Evolutionary conservation across 306 rosid species (phyloP).

Genomic region (Fagus crenata): DNA sequence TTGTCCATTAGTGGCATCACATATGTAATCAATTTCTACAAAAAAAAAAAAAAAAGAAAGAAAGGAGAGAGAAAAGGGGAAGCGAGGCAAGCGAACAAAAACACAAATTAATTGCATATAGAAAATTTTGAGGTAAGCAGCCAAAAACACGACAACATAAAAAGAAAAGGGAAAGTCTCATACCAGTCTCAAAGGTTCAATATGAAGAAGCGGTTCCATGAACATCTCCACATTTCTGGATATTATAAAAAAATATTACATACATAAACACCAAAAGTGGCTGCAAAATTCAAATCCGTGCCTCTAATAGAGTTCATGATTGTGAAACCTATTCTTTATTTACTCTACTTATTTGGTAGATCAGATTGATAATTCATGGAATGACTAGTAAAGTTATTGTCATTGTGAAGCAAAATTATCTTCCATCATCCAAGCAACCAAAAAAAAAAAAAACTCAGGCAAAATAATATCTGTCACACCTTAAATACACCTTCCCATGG

Average conservation of each 20-base stretch:
- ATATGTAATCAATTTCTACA: constrained; percentile 44
- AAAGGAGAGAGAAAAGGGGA: too few relatives aligned
- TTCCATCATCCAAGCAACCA: not conserved
- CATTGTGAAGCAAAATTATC: not conserved
- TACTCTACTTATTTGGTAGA: not conserved
- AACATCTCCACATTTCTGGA: constrained; percentile 66
- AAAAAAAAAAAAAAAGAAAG: too few relatives aligned
- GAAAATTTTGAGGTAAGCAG: not conserved
- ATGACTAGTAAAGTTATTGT: not conserved
- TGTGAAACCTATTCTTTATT: not conserved
- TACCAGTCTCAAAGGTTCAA: constrained; percentile 57
- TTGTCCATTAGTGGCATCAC: constrained; percentile 23
- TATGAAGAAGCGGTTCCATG: constrained; percentile 49
- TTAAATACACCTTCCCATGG: constrained; percentile 58
- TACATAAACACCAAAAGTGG: not conserved
- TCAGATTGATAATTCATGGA: not conserved
- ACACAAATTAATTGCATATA: not conserved
- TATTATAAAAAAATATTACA: not conserved
- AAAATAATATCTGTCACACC: constrained; percentile 35
- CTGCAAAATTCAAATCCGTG: too few relatives aligned
- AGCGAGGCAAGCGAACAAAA: not conserved
- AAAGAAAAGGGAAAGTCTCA: not conserved
- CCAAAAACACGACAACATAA: not conserved
- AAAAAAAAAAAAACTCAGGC: not conserved
- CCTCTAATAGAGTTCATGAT: too few relatives aligned